Base-by-base conservation (phyloP, 345 rosid species). In the Citrus trifoliata region DNA sequence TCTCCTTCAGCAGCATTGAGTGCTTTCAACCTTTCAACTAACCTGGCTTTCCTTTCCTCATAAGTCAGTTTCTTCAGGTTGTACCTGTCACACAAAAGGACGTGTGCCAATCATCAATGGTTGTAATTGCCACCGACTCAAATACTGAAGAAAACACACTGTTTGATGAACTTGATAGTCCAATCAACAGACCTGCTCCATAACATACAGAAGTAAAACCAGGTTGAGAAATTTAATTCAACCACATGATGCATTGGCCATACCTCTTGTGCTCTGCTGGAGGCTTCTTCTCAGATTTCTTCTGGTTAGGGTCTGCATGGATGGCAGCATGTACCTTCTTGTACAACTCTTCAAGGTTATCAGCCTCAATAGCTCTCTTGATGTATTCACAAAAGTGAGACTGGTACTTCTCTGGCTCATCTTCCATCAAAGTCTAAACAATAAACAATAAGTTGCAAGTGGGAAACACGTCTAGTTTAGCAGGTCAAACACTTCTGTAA, bases 271-370 rank as follows among this genome's bases (percentile, higher is more conserved):
- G 93, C 82, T 85, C 83, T 81, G 79, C 86, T 1, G 89, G 89
- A 51, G 88, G 89, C 64, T 76, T 58, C 83, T 90, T 90, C 75
- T 27, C 90, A 5, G 87, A 59, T 63, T 90, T 86, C 92, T 90
- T 88, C 0, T 76, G 62, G 22, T 78, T 82, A 5, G 96, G 91
- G 55, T 90, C 91, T 1, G 92, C 94, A 18, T 94, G 94, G 13
- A 90, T 90, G 59, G 96, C 91, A 70, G 91, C 88, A 38, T 90
- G 96, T 38, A 89, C 93, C 86, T 89, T 92, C 83, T 90, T 90
- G 88, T 92, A 92, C 73, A 89, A 0, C 70, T 75, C 96, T 68
- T 92, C 96, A 1, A 90, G 48, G 82, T 27, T 68, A 79, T 89
- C 96, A 28, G 96, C 73, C 18, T 87, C 89, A 51, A 92, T 76